Percentiles rank a stretch among this genome's conserved stretches.
phyloP scores from a whole-genome alignment of 306 rosid species.

The Crataegus laevigata region DNA sequence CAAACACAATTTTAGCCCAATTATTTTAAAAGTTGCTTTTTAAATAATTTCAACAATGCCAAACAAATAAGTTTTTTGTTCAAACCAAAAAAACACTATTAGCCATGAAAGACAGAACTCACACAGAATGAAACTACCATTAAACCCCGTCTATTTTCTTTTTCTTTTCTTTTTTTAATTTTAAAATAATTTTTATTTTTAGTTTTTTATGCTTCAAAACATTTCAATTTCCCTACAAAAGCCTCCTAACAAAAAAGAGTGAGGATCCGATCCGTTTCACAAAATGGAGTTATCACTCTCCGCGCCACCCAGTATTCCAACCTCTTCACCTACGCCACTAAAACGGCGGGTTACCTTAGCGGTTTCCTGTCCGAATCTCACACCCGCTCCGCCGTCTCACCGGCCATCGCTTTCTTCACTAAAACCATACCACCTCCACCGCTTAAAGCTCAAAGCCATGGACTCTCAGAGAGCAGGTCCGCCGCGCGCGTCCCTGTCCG shows the following conservation, averaged over 20 bases:
- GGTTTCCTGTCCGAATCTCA: constrained; percentile 14
- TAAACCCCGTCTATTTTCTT: too few relatives aligned
- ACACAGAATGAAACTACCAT: not conserved
- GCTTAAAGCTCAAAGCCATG: constrained; percentile 20
- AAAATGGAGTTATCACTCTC: constrained; percentile 49
- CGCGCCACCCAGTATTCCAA: constrained; percentile 33
- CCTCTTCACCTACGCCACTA: constrained; percentile 23
- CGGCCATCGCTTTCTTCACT: constrained; percentile 17
- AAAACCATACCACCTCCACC: constrained; percentile 17
- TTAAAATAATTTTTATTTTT: too few relatives aligned
- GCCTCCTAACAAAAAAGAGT: not conserved
- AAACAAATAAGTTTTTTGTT: too few relatives aligned
- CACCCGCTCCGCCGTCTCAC: constrained; percentile 2
- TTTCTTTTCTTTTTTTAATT: not conserved
- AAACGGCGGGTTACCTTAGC: constrained; percentile 32
- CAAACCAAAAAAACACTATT: too few relatives aligned
- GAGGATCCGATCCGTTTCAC: not conserved
- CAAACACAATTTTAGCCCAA: too few relatives aligned
- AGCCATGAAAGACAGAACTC: not conserved
- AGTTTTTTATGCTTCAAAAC: not conserved
- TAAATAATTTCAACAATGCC: too few relatives aligned
- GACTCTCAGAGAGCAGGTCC: constrained; percentile 14
- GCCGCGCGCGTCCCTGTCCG: constrained; percentile 35
- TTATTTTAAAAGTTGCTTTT: too few relatives aligned
- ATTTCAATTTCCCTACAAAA: not conserved